Evolutionary conservation across 225 moss, liverwort and hornwort genomes (phyloP), one percentile per base, ranked within the genome.

Genomic region (Anthoceros angustus): DNA sequence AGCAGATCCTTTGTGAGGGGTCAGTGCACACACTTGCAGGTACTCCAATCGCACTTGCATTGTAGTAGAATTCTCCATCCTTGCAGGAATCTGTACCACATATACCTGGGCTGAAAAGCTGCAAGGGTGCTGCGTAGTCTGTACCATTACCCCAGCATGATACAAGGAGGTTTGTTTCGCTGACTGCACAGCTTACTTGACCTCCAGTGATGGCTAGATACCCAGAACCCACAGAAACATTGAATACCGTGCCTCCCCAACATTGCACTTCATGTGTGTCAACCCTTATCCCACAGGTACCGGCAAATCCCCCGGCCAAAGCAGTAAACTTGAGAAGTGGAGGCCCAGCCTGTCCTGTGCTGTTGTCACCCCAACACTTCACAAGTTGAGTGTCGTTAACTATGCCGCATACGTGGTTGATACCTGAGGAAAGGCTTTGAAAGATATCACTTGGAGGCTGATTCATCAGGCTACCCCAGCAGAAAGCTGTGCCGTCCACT

Each of bases 91-190:
- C 24, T 7, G 68, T 43, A 10, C 61, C 48, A 62, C 86, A 86
- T 39, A 83, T 60, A 42, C 86, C 86, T 7, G 86, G 86, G 48
- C 78, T 83, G 62, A 86, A 86, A 18, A 86, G 77, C 73, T 86
- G 75, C 55, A 86, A 71, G 4, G 83, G 83, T 3, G 83, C 78
- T 42, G 76, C 71, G 70, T 77, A 80, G 60, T 72, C 72, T 24
- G 73, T 62, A 21, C 72, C 72, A 3, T 48, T 68, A 9, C 86
- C 86, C 86, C 83, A 86, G 62, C 86, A 83, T 43, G 72, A 71
- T 8, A 80, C 83, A 6, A 86, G 62, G 40, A 83, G 67, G 62
- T 71, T 83, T 20, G 75, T 77, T 65, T 83, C 86, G 9, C 79
- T 68, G 25, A 83, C 80, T 41, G 82, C 86, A 62, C 86, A 86